Evolutionary conservation across 2,329 filamentous ascomycete genomes (phyloP), one percentile per base, ranked within the genome.

Genomic region (Talaromyces sp.): DNA sequence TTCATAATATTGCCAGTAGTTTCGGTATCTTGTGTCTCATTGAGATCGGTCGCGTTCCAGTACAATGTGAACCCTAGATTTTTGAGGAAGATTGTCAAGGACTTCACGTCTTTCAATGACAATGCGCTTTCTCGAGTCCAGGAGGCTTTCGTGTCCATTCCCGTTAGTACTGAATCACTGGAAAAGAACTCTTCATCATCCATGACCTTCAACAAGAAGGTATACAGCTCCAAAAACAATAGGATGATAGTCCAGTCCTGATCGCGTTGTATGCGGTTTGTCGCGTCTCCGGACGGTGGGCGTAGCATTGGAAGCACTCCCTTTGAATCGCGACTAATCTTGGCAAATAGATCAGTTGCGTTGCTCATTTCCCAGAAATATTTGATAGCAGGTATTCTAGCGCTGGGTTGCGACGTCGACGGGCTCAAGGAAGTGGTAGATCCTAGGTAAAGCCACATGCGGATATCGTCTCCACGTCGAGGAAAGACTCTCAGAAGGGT

Each of bases 141-240:
- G 75, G 79, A 72, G 79, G 80, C 62, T 81, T 79, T 55, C 77
- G 79, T 53, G 78, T 81, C 57, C 66, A 77, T 28, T 70, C 76
- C 69, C n/a, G 71, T 64, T 19, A 75, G 64, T 25, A 78, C 76
- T 39, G 72, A 75, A 61, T 82, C 75, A 57, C 81, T 80, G 58
- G 84, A 83, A 61, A 96, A 88, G 69, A 99, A 99, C 66, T 99
- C 94, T 64, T 97, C 93, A 63, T 99, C 94, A 65, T 99, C 94
- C 70, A 93, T 96, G 35, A 97, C 84, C 65, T 94, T 89, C 11
- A 97, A 78, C 2, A 97, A 85, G 69, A 97, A 97, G 2, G 89
- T 91, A 70, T 97, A 99, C 0, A 99, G 81, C 66, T 99, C 94
- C 5, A 99, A 80, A 68, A 99, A 97, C 0, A 99, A 81, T 0